A percentile compares a stretch with the other conserved stretches of the same genome.
Evolutionary conservation across 768 basidiomycete genomes (phyloP).

Genomic region (Sporobolomyces roseus): DNA sequence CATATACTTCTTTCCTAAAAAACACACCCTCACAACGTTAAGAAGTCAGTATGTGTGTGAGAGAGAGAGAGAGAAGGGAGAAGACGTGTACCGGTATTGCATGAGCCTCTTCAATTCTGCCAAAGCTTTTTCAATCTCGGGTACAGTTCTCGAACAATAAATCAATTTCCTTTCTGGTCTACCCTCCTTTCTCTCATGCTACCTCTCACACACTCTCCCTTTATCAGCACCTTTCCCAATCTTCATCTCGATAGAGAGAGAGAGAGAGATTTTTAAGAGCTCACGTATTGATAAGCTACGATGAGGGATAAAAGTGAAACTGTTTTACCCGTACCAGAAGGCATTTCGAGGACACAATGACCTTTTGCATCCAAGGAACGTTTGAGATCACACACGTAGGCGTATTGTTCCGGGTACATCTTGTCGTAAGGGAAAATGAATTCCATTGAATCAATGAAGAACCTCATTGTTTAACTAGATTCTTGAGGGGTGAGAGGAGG

Average conservation of each 20-base stretch:
- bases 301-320: constrained; percentile 92
- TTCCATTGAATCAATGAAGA: constrained; percentile 37
- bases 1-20: constrained; percentile 54
- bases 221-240: background rate
- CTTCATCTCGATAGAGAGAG: background rate
- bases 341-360: constrained; percentile 99
- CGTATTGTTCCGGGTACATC: constrained; percentile 98
- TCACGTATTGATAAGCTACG: constrained; percentile 93
- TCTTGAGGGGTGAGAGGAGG: no score
- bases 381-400: constrained; percentile 98
- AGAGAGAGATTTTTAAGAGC: constrained; percentile 12
- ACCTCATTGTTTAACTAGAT: constrained; percentile 16
- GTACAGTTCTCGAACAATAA: constrained; percentile 98
- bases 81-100: constrained; percentile 66
- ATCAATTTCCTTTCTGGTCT: constrained; percentile 72
- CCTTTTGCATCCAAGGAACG: constrained; percentile 96
- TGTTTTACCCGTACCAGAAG: constrained; percentile 98
- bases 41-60: constrained; percentile 42
- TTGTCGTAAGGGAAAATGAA: constrained; percentile 87
- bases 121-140: constrained; percentile 97
- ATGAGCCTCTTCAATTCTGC: constrained; percentile 90
- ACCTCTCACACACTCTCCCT: constrained; percentile 46
- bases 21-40: no score
- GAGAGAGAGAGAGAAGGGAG: constrained; percentile 45
- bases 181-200: constrained; percentile 59